Evolutionary conservation across 2,329 filamentous ascomycete genomes (phyloP), one percentile per base, ranked within the genome.

Genomic region (Xylariaceae sp.): DNA sequence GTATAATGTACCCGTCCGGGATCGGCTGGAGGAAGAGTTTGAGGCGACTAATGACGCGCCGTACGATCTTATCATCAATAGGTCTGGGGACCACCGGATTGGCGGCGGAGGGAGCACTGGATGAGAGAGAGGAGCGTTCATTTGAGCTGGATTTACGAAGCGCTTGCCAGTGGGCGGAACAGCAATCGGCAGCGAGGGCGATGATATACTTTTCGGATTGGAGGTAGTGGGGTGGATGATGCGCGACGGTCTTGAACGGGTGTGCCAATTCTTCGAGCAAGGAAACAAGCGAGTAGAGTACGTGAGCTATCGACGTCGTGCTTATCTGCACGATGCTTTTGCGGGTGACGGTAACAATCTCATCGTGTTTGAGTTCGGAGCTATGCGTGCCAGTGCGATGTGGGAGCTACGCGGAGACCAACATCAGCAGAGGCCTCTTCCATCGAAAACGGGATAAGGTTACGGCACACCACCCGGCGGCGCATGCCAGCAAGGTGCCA

Each of bases 131-230:
- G n/a, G n/a, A n/a, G n/a, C 45, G 38, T 14, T 40, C 48, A 30
- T 54, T 47, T 9, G 53, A 40, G 31, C 23, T 44, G 14, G 51
- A 47, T 21, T 51, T 52, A 40, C 66, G 62, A 30, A 71, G 54
- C 27, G 64, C 60, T 18, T 70, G 62, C 78, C 78, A 83, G 54
- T 80, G 71, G 37, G 73, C 71, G 35, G 71, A 69, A 50, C 78
- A 83, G 55, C 80, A 84, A 52, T 83, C 78, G 54, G 78, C 76
- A 24, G 79, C 68, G 29, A 84, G 64, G 33, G 74, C 70, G 34
- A 83, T 60, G n/a, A 83, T 64, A 51, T 80, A 83, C 33, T 79
- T 64, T 56, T 84, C 79, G 13, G 81, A 83, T 32, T 76, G 68
- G 21, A 83, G 62, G 36, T 84, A 68, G 53, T 81, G 75, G 26